Percentiles rank a stretch among this genome's conserved stretches.
Evolutionary conservation across 495 filamentous ascomycete genomes (phyloP).

Genomic region (Xylaria curta): DNA sequence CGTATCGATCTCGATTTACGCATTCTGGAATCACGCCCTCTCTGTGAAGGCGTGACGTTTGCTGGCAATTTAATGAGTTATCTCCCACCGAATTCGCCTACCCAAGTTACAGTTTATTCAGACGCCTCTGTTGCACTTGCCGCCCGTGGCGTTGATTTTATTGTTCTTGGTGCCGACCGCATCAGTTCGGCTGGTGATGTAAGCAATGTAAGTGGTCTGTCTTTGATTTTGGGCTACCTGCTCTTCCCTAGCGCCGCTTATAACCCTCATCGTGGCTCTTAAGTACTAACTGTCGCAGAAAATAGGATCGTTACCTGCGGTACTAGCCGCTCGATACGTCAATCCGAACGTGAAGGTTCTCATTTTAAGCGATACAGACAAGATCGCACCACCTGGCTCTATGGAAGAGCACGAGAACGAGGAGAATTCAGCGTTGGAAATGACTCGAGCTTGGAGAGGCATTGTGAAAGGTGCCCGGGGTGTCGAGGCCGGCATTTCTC

Average conservation of each 20-base stretch:
- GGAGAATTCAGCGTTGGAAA: constrained; percentile 53
- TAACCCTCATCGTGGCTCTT: not conserved
- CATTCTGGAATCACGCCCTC: constrained; percentile 69
- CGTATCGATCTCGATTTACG: constrained; percentile 55
- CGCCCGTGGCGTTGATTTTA: constrained; percentile 51
- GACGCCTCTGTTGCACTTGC: constrained; percentile 67
- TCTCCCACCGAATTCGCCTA: constrained; percentile 34
- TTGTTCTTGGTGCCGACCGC: constrained; percentile 69
- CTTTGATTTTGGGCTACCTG: too few species aligned
- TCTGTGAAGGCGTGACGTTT: constrained; percentile 67
- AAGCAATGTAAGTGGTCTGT: constrained; percentile 60
- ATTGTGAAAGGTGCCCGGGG: constrained; percentile 31
- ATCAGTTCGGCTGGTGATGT: constrained; percentile 63
- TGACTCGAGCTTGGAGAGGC: constrained; percentile 55
- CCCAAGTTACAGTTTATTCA: constrained; percentile 59
- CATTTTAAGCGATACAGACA: constrained; percentile 64
- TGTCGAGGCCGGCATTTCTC: constrained; percentile 22
- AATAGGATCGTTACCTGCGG: constrained; percentile 64
- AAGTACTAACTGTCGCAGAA: constrained; percentile 48
- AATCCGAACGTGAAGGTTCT: constrained; percentile 53
- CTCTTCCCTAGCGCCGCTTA: not conserved
- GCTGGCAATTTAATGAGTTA: constrained; percentile 53
- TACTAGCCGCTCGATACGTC: constrained; percentile 56
- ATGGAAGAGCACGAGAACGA: constrained; percentile 47
- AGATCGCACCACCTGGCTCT: constrained; percentile 57